Conservation (phyloP, 2,329 filamentous ascomycete species). For the Diaporthe sp. region DNA sequence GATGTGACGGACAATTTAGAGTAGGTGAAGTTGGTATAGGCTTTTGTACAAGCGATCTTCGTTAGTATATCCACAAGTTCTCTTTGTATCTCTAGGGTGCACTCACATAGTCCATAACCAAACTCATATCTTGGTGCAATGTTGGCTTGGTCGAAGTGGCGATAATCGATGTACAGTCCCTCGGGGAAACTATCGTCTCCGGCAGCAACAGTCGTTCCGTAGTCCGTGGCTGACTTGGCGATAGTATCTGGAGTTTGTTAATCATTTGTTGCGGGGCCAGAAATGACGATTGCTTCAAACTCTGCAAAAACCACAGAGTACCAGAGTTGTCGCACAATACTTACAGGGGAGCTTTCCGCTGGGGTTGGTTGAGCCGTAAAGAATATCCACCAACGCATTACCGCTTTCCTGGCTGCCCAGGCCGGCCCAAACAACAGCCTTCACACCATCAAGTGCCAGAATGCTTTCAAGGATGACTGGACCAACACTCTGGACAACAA, state of each 20-base stretch:
- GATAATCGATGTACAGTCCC: slow-evolving; percentile 74
- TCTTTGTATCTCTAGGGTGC: neutral
- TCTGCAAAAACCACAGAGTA: neutral
- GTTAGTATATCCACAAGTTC: neutral
- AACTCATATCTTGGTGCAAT: slow-evolving; percentile 74
- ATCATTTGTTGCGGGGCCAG: neutral
- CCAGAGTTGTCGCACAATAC: neutral
- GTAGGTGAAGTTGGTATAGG: slow-evolving; percentile 77
- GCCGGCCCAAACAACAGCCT: slow-evolving; percentile 81
- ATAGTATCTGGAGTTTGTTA: slow-evolving; percentile 55
- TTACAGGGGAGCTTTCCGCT: slow-evolving; percentile 59
- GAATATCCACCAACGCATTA: slow-evolving; percentile 79
- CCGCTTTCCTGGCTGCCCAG: slow-evolving; percentile 82
- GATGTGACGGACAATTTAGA: slow-evolving; percentile 60
- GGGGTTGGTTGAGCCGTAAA: slow-evolving; percentile 70
- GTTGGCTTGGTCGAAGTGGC: slow-evolving; percentile 69
- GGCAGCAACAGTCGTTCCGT: slow-evolving; percentile 52
- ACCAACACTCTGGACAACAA: slow-evolving; percentile 73
- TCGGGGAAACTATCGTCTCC: slow-evolving; percentile 68
- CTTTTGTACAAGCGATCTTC: slow-evolving; percentile 48
- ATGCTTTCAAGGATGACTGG: slow-evolving; percentile 71
- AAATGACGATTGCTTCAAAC: neutral
- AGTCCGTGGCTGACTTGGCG: slow-evolving; percentile 60
- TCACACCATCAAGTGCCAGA: slow-evolving; percentile 76
- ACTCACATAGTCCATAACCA: slow-evolving; percentile 70